Evolutionary conservation across 1,284 basidiomycete genomes (phyloP), one percentile per base, ranked within the genome.

Genomic region (Stereum hirsutum): DNA sequence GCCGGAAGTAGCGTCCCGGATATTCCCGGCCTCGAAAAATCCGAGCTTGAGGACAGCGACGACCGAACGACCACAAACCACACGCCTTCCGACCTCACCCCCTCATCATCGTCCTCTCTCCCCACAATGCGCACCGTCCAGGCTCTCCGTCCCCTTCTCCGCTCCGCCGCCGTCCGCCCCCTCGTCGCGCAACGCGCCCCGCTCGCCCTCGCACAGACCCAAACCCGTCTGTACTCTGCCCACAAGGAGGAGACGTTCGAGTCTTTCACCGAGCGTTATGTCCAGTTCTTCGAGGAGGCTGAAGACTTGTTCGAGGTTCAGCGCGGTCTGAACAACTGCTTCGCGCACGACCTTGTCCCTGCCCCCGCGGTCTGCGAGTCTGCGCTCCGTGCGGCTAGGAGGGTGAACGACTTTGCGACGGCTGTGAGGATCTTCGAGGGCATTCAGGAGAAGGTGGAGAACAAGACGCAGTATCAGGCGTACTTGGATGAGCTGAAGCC

Each of bases 271-370:
- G 75, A 84, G 49, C 89, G 94, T 60, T 98, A 97, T 69, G 83
- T 91, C 60, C 73, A 76, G 54, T 99, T 98, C 72, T 98, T 98
- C 74, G 72, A 87, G 59, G 76, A 80, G 43, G 92, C 93, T 42
- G 81, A 92, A 61, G 95, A 98, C 72, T 78, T 96, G 49, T 98
- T 98, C 62, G 94, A 98, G 72, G 85, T 95, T 52, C 92, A 97
- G 68, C 88, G 95, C 48, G 95, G 95, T 38, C 75, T 99, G 55
- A 99, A 99, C 78, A 99, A 99, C 78, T 96, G 92, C 70, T 99
- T 99, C 62, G 90, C 95, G 1, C 95, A 99, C 67, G 95, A 99
- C 65, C 78, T 99, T 50, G 96, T 99, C 21, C 95, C 95, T 7
- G 82, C 91, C 7, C 81, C 90, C 37, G 70, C 77, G 46, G 92